These are phyloP conservation scores for Colletotrichum acutatum DNA, from an alignment of 2,329 filamentous ascomycete species.

Conservation along the genomic window DNA sequence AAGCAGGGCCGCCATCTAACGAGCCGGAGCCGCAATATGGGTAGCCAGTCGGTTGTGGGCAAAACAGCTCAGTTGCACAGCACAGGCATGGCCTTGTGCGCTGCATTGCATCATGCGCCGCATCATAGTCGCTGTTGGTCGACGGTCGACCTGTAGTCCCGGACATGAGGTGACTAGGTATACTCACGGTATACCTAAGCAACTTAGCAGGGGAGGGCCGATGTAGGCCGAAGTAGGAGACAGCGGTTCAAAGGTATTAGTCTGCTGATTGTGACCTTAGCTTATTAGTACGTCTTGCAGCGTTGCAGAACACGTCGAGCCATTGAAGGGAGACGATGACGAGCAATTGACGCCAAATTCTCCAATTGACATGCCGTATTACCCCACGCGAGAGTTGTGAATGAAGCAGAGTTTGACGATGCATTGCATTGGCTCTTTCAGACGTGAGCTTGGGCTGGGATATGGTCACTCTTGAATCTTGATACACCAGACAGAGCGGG, in stretches of 20 bases:
- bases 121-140: slow-evolving; percentile 21
- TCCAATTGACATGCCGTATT: slow-evolving; percentile 5
- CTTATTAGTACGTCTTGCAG: background rate
- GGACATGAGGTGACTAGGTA: background rate
- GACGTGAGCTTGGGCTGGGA: slow-evolving; percentile 25
- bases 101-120: slow-evolving; percentile 33
- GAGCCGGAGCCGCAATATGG: background rate
- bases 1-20: background rate
- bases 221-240: slow-evolving; percentile 18
- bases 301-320: background rate
- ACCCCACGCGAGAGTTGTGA: background rate
- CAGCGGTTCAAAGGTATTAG: background rate
- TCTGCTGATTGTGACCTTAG: slow-evolving; percentile 1
- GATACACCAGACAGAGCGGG: background rate
- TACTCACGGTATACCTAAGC: slow-evolving; percentile 4
- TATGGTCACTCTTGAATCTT: background rate
- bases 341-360: background rate
- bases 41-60: background rate
- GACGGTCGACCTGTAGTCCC: background rate
- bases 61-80: slow-evolving; percentile 3
- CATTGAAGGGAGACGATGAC: slow-evolving; percentile 5
- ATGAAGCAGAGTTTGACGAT: background rate
- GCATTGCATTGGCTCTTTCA: slow-evolving; percentile 26
- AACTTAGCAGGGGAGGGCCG: slow-evolving; percentile 10
- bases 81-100: slow-evolving; percentile 22